Evolutionary conservation across 148 eudicot genomes (phyloP), one percentile per base, ranked within the genome.

Genomic region (Chenopodium album): DNA sequence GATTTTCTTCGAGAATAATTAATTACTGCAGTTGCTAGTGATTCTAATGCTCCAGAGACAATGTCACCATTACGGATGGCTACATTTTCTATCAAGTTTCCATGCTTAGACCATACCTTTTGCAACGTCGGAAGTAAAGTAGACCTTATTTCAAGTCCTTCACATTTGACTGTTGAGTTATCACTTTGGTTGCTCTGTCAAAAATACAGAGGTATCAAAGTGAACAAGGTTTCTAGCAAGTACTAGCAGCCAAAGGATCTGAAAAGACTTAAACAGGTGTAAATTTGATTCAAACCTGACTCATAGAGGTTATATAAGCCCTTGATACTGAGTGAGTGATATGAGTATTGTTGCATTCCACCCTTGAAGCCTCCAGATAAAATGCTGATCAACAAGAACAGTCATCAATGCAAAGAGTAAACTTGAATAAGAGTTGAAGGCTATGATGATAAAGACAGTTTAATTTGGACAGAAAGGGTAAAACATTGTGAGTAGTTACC

Each of bases 111-210:
- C 79, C 68, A 60, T 7, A 76, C 31, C 13, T 34, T 31, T 32
- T 37, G 79, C 79, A 76, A 62, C 19, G 29, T 76, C 20, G 50
- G 69, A 26, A 34, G 50, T 56, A 76, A 41, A 37, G 20, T 22
- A 56, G 79, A 60, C 50, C 37, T 37, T 59, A 76, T 62, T 20
- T 76, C 52, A 9, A 76, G 7, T 62, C 79, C 79, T 62, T 76
- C 69, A 37, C 46, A 72, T 22, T 7, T 17, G 11, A 47, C 5
- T 41, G 52, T 6, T 4, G 7, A 37, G 44, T 37, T 37, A 22
- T 20, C 54, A 9, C 31, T 41, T 37, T 22, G 20, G 41, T 37
- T 72, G 54, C 56, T 7, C 75, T 72, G 32, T 46, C 75, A 72
- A 72, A 8, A 1, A 64, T 1, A 71, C 9, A 32, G 17, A 0